Percentiles rank a stretch among this genome's conserved stretches.
Evolutionary conservation across 2,329 filamentous ascomycete species (phyloP).

Genomic region (Penicillium expansum): DNA sequence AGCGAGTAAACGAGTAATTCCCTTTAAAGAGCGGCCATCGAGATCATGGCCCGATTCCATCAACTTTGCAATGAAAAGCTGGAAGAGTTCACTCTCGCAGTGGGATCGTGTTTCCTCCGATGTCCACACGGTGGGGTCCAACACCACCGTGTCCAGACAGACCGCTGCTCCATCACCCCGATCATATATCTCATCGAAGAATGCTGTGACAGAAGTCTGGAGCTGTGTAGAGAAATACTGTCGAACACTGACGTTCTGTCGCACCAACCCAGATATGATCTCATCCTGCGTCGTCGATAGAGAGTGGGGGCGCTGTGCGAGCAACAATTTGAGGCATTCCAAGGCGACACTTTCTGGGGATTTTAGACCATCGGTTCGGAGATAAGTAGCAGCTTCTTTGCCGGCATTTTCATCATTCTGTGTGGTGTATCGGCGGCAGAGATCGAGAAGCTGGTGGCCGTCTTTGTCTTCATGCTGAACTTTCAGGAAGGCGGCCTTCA

Average conservation of each 20-base stretch:
- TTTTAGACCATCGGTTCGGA: conserved; percentile 44
- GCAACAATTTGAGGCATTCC: conserved; percentile 44
- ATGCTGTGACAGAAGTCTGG: conserved; percentile 45
- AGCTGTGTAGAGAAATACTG: conserved; percentile 45
- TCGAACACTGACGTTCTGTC: conserved; percentile 44
- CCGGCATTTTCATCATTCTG: conserved; percentile 45
- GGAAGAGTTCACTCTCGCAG: conserved; percentile 49
- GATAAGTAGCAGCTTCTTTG: conserved; percentile 44
- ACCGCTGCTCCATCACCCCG: conserved; percentile 48
- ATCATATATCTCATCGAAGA: conserved; percentile 50
- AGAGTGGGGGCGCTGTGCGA: conserved; percentile 36
- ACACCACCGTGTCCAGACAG: conserved; percentile 46
- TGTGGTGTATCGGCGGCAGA: conserved; percentile 44
- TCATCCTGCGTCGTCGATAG: conserved; percentile 46
- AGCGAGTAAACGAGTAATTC: conserved; percentile 58
- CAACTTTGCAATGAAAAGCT: conserved; percentile 76
- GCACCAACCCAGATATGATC: conserved; percentile 47
- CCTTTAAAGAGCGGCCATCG: conserved; percentile 60
- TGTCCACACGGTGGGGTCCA: conserved; percentile 47
- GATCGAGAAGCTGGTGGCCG: conserved; percentile 44
- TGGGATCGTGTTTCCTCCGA: conserved; percentile 43
- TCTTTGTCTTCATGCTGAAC: conserved; percentile 44
- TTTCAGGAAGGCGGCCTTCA: conserved; percentile 47
- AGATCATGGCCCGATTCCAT: conserved; percentile 85
- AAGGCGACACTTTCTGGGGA: conserved; percentile 43